Conservation (phyloP, 2,329 filamentous ascomycete genomes). For the Pyrenophora graminea region DNA sequence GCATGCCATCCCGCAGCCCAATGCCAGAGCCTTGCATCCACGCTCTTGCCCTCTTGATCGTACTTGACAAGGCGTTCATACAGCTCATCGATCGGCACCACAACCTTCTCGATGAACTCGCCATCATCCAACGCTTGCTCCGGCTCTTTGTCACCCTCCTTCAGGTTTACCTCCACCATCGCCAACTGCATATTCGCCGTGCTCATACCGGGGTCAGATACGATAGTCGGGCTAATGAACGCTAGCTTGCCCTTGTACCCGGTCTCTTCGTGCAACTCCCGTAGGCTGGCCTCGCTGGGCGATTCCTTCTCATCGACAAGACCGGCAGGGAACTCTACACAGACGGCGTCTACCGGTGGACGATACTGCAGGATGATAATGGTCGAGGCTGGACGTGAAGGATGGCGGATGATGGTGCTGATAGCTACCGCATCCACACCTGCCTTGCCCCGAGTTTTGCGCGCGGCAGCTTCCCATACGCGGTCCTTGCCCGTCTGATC, state of each 20-base stretch:
- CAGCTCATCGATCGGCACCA: slow-evolving; percentile 61
- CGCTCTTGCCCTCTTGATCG: slow-evolving; percentile 54
- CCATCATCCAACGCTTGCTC: slow-evolving; percentile 65
- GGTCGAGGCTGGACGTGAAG: slow-evolving; percentile 53
- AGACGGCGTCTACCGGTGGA: slow-evolving; percentile 61
- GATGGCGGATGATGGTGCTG: slow-evolving; percentile 58
- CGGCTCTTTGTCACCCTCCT: slow-evolving; percentile 55
- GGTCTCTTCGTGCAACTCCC: slow-evolving; percentile 66
- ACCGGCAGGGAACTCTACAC: slow-evolving; percentile 65
- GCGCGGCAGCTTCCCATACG: slow-evolving; percentile 56
- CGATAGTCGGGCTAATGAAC: slow-evolving; percentile 67
- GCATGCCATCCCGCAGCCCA: slow-evolving; percentile 64
- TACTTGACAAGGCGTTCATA: slow-evolving; percentile 58
- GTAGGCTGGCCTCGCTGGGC: slow-evolving; percentile 59
- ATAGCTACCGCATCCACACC: slow-evolving; percentile 66
- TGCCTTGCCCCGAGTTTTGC: slow-evolving; percentile 58
- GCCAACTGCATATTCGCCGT: slow-evolving; percentile 66
- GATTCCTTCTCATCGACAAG: slow-evolving; percentile 63
- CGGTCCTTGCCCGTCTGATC: slow-evolving; percentile 53
- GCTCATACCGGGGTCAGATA: slow-evolving; percentile 66
- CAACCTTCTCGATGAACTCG: slow-evolving; percentile 64
- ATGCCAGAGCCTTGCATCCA: slow-evolving; percentile 64
- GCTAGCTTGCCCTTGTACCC: slow-evolving; percentile 60
- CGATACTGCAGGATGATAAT: slow-evolving; percentile 65
- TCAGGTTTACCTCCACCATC: slow-evolving; percentile 62